These are phyloP conservation scores for Candida dubliniensis DNA, from an alignment of 1,139 yeast genomes.

Conservation along the genomic window DNA sequence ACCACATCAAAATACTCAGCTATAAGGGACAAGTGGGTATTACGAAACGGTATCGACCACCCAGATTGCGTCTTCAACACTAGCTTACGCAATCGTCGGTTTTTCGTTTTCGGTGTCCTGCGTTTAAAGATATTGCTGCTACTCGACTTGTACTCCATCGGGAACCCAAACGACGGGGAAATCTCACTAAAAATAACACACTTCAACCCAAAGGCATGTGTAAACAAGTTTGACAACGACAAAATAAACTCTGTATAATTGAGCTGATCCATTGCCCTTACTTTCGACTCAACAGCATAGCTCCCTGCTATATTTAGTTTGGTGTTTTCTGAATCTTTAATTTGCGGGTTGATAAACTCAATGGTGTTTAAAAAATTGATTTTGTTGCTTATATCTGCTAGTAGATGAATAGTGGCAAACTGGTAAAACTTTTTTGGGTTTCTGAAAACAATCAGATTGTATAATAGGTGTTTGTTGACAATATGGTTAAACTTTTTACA, in stretches of 20 bases:
- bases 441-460: constrained; percentile 30
- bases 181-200: constrained; percentile 38
- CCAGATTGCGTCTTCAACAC: constrained; percentile 45
- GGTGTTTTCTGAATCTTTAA: constrained; percentile 21
- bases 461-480: constrained; percentile 38
- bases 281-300: constrained; percentile 31
- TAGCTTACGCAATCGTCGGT: constrained; percentile 24
- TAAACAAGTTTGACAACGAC: constrained; percentile 25
- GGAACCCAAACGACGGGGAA: constrained; percentile 53
- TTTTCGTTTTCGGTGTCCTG: constrained; percentile 18
- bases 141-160: constrained; percentile 20
- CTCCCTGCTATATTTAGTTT: constrained; percentile 42
- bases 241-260: constrained; percentile 28
- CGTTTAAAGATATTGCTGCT: constrained; percentile 11
- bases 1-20: constrained; percentile 46
- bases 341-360: constrained; percentile 38
- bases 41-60: constrained; percentile 50
- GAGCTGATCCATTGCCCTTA: constrained; percentile 17
- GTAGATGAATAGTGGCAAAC: constrained; percentile 32
- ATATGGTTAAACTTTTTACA: constrained; percentile 39
- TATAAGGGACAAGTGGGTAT: constrained; percentile 28
- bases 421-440: constrained; percentile 26
- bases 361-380: constrained; percentile 31
- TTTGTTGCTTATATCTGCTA: constrained; percentile 21
- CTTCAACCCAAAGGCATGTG: constrained; percentile 35